Percentiles rank a stretch among this genome's conserved stretches.
Conservation (phyloP, 148 eudicot species). For the Spergularia bocconei region DNA sequence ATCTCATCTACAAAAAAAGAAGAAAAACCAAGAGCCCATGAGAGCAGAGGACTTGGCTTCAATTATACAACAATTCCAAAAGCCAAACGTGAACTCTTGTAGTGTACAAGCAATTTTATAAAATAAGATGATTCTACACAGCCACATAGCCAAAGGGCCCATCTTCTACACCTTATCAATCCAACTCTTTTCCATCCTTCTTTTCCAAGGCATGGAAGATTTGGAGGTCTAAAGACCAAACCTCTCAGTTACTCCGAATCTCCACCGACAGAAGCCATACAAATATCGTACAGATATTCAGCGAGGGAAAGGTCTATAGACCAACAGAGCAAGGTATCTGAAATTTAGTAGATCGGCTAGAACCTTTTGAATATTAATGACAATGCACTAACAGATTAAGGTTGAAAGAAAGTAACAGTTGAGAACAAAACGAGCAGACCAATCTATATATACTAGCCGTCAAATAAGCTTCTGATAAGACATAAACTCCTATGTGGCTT, state of each 20-base stretch:
- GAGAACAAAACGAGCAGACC: not conserved
- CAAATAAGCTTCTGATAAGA: not conserved
- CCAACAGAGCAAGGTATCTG: not conserved
- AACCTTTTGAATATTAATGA: not conserved
- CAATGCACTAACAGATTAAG: constrained; percentile 1
- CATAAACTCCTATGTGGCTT: not conserved
- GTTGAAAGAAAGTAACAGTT: not conserved
- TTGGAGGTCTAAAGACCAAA: too few relatives aligned
- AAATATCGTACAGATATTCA: not conserved
- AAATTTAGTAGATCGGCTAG: not conserved
- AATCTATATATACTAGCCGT: not conserved
- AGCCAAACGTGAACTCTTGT: too few relatives aligned
- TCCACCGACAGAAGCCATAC: not conserved
- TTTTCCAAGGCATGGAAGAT: too few relatives aligned
- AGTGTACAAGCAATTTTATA: too few relatives aligned
- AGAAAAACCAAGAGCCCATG: too few relatives aligned
- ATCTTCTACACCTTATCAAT: too few relatives aligned
- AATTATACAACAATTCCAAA: too few relatives aligned
- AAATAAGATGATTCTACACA: too few relatives aligned
- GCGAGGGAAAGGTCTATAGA: not conserved
- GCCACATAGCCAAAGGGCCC: too few relatives aligned
- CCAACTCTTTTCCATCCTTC: too few relatives aligned
- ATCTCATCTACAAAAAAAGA: too few relatives aligned
- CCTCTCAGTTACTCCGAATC: not conserved
- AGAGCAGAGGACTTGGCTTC: too few relatives aligned